These are phyloP conservation scores for Penicillium roqueforti DNA, from an alignment of 495 filamentous ascomycete genomes.

Conservation along the genomic window DNA sequence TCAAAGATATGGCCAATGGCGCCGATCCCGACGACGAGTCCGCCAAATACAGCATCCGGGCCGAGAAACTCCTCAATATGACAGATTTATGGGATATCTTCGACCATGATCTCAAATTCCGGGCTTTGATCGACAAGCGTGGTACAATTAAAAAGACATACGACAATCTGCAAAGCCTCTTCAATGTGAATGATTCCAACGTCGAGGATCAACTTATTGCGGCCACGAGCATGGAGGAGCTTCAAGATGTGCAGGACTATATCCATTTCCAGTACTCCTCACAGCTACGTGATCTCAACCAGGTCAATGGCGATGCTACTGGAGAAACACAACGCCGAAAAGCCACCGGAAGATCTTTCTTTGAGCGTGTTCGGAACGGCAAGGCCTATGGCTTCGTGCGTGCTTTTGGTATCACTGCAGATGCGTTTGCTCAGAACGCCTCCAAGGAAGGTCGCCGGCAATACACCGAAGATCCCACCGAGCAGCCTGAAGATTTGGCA, in stretches of 20 bases:
- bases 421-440: constrained; percentile 80
- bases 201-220: constrained; percentile 75
- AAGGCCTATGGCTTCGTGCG: constrained; percentile 78
- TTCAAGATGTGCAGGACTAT: constrained; percentile 96
- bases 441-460: constrained; percentile 70
- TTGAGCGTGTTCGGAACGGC: constrained; percentile 75
- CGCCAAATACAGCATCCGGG: constrained; percentile 66
- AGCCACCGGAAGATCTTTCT: constrained; percentile 66
- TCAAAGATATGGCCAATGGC: constrained; percentile 57
- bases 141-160: constrained; percentile 74
- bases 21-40: constrained; percentile 58
- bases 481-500: constrained; percentile 79
- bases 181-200: constrained; percentile 47
- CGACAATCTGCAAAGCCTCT: constrained; percentile 59
- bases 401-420: constrained; percentile 85
- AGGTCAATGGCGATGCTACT: constrained; percentile 49
- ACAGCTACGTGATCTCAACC: constrained; percentile 68
- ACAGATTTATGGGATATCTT: constrained; percentile 92
- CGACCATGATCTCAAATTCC: constrained; percentile 90
- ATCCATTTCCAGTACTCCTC: constrained; percentile 90
- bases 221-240: constrained; percentile 80
- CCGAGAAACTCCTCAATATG: constrained; percentile 87
- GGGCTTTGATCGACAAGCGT: constrained; percentile 84
- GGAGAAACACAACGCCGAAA: constrained; percentile 67
- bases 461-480: constrained; percentile 75